Evolutionary conservation across 129 eudicot species (phyloP).

Genomic region (Chrysanthemum seticuspe): DNA sequence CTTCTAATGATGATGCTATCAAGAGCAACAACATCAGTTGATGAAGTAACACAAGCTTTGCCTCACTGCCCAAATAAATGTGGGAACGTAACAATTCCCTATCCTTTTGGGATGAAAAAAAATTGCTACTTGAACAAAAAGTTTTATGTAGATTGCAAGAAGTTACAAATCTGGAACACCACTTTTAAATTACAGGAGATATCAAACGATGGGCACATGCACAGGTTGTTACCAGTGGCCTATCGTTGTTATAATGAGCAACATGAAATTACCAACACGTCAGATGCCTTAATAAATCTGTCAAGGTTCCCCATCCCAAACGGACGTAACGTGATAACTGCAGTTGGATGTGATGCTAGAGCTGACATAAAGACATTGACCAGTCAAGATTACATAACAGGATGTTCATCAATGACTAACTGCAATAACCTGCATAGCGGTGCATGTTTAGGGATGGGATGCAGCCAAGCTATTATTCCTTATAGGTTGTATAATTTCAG

Average conservation of each 20-base stretch:
- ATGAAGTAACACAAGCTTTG: not conserved
- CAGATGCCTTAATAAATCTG: conserved; percentile 7
- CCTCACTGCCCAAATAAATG: conserved; percentile 30
- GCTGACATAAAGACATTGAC: conserved; percentile 12
- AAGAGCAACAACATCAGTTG: conserved; percentile 4
- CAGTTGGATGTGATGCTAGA: conserved; percentile 39
- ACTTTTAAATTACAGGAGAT: conserved; percentile 16
- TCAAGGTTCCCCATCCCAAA: conserved; percentile 25
- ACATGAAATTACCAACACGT: not conserved
- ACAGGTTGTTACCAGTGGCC: conserved; percentile 21
- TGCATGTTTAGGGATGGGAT: conserved; percentile 30
- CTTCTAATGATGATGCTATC: conserved; percentile 10
- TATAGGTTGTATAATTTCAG: not conserved
- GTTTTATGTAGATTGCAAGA: not conserved
- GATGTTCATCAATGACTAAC: conserved; percentile 10
- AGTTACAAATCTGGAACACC: not conserved
- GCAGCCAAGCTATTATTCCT: conserved; percentile 30
- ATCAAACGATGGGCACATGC: conserved; percentile 22
- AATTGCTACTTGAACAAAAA: conserved; percentile 23
- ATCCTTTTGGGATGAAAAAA: conserved; percentile 25
- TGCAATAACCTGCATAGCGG: not conserved
- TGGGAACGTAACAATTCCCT: conserved; percentile 26
- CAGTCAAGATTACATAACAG: not conserved
- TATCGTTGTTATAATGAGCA: conserved; percentile 18
- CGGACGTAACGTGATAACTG: conserved; percentile 13